These are phyloP conservation scores for Podospora comata DNA, from an alignment of 495 filamentous ascomycete genomes.

Conservation along the genomic window DNA sequence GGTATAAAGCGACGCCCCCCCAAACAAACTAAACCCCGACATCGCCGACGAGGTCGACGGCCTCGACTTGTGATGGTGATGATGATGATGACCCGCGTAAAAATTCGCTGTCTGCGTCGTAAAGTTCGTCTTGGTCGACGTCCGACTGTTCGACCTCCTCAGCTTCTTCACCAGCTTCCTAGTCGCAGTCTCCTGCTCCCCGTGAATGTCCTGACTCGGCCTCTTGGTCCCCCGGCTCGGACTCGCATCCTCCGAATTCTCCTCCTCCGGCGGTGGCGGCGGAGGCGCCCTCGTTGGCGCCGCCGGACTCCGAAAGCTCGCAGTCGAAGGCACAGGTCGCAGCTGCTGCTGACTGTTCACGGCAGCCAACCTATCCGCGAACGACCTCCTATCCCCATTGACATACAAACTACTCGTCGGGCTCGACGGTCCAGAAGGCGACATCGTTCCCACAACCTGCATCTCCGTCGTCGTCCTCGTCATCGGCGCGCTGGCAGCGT, in stretches of 20 bases:
- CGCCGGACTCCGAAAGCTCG: background rate
- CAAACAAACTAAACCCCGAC: background rate
- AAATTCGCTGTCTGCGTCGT: background rate
- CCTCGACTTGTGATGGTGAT: background rate
- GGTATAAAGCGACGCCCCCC: background rate
- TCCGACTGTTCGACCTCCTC: conserved; percentile 27
- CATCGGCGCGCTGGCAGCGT: conserved; percentile 17
- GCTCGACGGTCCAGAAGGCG: background rate
- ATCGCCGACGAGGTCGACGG: background rate
- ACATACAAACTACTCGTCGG: conserved; percentile 10
- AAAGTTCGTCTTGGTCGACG: conserved; percentile 14
- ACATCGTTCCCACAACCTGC: background rate
- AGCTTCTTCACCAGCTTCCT: conserved; percentile 41
- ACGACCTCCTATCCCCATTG: background rate
- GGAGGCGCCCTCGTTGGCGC: conserved; percentile 8
- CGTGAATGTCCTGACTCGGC: conserved; percentile 15
- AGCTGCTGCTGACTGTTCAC: background rate
- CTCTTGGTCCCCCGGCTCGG: conserved; percentile 30
- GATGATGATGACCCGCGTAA: background rate
- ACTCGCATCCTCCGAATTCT: background rate
- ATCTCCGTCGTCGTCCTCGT: background rate
- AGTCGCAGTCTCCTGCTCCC: conserved; percentile 24
- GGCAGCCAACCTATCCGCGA: conserved; percentile 18
- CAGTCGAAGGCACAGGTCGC: background rate
- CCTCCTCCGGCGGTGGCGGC: conserved; percentile 8